A percentile compares a stretch with the other conserved stretches of the same genome.
Evolutionary conservation across 768 basidiomycete genomes (phyloP).

Genomic region (Tylopilus rubrobrunneus): DNA sequence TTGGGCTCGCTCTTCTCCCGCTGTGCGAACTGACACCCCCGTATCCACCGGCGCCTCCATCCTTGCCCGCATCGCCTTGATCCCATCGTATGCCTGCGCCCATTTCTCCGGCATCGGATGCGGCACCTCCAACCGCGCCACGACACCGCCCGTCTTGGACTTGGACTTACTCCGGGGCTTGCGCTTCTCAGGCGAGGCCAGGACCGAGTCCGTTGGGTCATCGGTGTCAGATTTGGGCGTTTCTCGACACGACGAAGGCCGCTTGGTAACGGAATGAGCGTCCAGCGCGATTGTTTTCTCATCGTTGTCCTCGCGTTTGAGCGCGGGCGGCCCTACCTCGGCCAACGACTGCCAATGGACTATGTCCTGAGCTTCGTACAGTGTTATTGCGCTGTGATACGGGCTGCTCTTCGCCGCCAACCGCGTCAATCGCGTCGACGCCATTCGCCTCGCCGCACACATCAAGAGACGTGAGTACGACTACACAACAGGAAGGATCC

Average conservation of each 20-base stretch:
- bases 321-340: constrained; percentile 14
- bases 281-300: too few relatives aligned
- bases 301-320: constrained; percentile 20
- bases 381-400: constrained; percentile 41
- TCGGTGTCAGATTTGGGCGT: neutral
- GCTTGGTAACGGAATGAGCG: too few relatives aligned
- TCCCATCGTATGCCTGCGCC: constrained; percentile 65
- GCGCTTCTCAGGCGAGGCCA: constrained; percentile 21
- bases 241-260: too few relatives aligned
- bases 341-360: neutral
- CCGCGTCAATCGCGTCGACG: constrained; percentile 30
- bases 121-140: constrained; percentile 49
- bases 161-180: constrained; percentile 50
- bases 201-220: neutral
- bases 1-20: constrained; percentile 59
- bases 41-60: constrained; percentile 87
- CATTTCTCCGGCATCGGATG: constrained; percentile 67
- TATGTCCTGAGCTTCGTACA: constrained; percentile 28
- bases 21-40: constrained; percentile 76
- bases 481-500: too few relatives aligned
- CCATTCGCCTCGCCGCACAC: constrained; percentile 22
- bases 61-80: constrained; percentile 70
- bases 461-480: too few relatives aligned
- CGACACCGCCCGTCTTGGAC: constrained; percentile 31
- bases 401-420: constrained; percentile 41